phyloP scores from a whole-genome alignment of 208 protist species.

The Trypanosoma rangeli region DNA sequence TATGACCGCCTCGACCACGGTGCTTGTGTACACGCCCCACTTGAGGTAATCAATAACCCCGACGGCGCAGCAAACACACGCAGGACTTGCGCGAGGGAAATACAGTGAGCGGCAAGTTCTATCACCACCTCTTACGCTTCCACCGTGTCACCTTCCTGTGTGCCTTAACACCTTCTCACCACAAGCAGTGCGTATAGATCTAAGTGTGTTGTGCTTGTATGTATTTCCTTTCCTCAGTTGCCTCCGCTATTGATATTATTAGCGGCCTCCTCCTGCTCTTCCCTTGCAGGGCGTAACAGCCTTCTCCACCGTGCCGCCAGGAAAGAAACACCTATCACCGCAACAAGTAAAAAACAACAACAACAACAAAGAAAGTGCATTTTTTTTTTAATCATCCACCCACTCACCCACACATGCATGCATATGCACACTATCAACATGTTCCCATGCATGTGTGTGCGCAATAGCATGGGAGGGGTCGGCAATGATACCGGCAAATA shows the following conservation, averaged over 20 bases:
- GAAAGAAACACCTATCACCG: no score
- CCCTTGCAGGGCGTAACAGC: no score
- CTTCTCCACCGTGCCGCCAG: no score
- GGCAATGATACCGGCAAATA: constrained; percentile 28
- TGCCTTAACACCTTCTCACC: not conserved
- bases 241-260: not conserved
- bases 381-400: not conserved
- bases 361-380: constrained; percentile 22
- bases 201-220: no score
- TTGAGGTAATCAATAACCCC: no score
- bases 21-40: no score
- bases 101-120: not conserved
- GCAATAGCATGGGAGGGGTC: no score
- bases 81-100: not conserved
- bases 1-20: no score
- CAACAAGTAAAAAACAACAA: constrained; percentile 10
- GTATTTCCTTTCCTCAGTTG: not conserved
- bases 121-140: constrained; percentile 15
- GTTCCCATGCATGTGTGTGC: not conserved
- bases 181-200: not conserved
- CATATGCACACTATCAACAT: not conserved
- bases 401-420: no score
- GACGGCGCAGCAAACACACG: no score
- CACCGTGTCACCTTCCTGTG: not conserved
- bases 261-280: not conserved